Evolutionary conservation across 495 filamentous ascomycete species (phyloP).

Genomic region (Elasticomyces elasticus): DNA sequence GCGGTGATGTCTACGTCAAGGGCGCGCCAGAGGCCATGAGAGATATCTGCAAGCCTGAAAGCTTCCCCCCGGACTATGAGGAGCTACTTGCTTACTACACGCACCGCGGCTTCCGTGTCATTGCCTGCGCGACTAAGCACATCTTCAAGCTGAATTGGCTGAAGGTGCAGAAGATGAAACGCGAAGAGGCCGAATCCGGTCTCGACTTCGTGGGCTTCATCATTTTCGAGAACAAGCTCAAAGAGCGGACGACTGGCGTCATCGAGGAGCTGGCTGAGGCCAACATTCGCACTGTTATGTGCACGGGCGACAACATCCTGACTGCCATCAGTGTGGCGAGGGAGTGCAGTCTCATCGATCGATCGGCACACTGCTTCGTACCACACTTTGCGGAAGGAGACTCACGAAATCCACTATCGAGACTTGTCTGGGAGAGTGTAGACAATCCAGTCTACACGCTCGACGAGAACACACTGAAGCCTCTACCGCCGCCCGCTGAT

Average conservation of each 20-base stretch:
- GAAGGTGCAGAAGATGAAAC: constrained; percentile 86
- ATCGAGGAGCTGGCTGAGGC: constrained; percentile 77
- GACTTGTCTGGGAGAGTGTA: constrained; percentile 81
- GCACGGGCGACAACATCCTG: constrained; percentile 95
- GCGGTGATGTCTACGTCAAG: constrained; percentile 84
- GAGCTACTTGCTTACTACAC: constrained; percentile 82
- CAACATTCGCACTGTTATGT: constrained; percentile 88
- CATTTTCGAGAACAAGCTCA: constrained; percentile 97
- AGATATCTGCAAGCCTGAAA: constrained; percentile 75
- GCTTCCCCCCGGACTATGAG: constrained; percentile 81
- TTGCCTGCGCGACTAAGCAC: constrained; percentile 86
- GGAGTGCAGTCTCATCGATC: constrained; percentile 78
- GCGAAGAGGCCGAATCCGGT: constrained; percentile 68
- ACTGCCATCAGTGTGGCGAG: constrained; percentile 94
- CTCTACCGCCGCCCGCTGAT: constrained; percentile 55
- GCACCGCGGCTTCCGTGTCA: constrained; percentile 92
- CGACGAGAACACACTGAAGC: constrained; percentile 70
- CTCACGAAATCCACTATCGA: constrained; percentile 55
- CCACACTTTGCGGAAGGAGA: constrained; percentile 74
- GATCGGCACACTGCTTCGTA: constrained; percentile 76
- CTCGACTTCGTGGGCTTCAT: constrained; percentile 91
- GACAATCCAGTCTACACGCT: constrained; percentile 68
- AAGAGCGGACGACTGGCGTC: constrained; percentile 65
- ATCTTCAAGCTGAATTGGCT: constrained; percentile 81
- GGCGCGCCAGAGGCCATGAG: constrained; percentile 94